Conservation (phyloP, 345 rosid species). For the Arabidopsis arenosa region DNA sequence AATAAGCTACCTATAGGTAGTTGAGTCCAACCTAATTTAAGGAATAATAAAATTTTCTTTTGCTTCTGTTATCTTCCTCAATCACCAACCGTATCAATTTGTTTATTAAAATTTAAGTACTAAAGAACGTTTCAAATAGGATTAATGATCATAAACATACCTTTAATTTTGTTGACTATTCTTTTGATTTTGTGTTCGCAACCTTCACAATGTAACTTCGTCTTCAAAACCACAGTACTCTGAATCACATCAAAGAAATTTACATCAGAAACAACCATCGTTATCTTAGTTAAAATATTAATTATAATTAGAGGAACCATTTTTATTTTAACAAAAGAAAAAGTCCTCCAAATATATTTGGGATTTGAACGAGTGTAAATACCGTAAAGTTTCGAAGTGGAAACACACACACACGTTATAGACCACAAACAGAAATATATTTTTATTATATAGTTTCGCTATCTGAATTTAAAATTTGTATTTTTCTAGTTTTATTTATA, state of each 20-base stretch:
- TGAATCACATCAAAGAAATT: slow-evolving; percentile 40
- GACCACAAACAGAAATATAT: slow-evolving; percentile 32
- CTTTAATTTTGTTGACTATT: slow-evolving; percentile 54
- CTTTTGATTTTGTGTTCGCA: slow-evolving; percentile 63
- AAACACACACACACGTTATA: slow-evolving; percentile 41
- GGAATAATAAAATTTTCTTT: not conserved
- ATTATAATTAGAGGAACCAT: not conserved
- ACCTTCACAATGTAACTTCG: slow-evolving; percentile 73
- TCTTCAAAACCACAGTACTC: slow-evolving; percentile 67
- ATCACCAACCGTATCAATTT: slow-evolving; percentile 34
- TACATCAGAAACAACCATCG: slow-evolving; percentile 20
- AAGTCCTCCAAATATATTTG: not conserved
- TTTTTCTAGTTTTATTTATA: not conserved
- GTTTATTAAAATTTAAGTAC: not conserved
- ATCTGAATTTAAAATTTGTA: slow-evolving; percentile 4
- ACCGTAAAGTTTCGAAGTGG: slow-evolving; percentile 41
- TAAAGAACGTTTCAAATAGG: slow-evolving; percentile 11
- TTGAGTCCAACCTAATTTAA: slow-evolving; percentile 37
- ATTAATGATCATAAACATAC: slow-evolving; percentile 42
- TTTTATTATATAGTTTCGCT: slow-evolving; percentile 5
- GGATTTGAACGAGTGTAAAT: slow-evolving; percentile 36
- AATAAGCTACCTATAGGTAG: slow-evolving; percentile 29
- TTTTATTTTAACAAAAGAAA: not conserved
- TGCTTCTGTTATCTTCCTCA: slow-evolving; percentile 39
- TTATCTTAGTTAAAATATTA: not conserved